These are phyloP conservation scores for Stagonosporopsis tanaceti DNA, from an alignment of 2,329 filamentous ascomycete genomes.

Conservation along the genomic window DNA sequence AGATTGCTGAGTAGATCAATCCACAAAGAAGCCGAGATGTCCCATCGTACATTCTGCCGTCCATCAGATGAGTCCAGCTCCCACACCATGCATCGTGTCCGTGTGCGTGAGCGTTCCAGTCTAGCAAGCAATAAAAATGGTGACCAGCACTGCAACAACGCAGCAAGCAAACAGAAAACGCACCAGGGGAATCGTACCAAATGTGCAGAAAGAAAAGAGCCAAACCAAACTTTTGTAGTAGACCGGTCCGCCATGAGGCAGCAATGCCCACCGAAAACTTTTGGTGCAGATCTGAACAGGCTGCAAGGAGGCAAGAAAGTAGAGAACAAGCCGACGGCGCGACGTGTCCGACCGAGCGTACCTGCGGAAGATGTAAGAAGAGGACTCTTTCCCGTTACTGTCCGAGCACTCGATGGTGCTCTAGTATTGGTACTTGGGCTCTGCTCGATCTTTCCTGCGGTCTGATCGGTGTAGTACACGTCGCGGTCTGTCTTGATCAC, in stretches of 20 bases:
- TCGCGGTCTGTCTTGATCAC: constrained; percentile 30
- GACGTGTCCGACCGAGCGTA: neutral
- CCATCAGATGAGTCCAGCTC: constrained; percentile 28
- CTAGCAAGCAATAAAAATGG: constrained; percentile 49
- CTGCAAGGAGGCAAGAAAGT: neutral
- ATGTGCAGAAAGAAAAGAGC: constrained; percentile 23
- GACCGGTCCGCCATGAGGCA: constrained; percentile 9
- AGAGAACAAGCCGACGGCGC: neutral
- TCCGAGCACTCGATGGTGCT: neutral
- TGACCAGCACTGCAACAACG: constrained; percentile 46
- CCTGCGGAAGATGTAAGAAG: neutral
- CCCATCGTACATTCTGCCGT: constrained; percentile 40
- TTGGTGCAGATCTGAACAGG: constrained; percentile 19
- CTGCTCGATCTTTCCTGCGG: constrained; percentile 19
- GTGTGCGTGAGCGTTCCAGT: constrained; percentile 49
- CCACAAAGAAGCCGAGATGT: constrained; percentile 15
- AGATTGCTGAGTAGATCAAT: constrained; percentile 27
- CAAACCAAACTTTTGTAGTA: constrained; percentile 31
- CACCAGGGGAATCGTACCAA: constrained; percentile 35
- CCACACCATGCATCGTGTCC: constrained; percentile 39
- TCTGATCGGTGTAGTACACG: constrained; percentile 30
- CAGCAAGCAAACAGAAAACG: constrained; percentile 34
- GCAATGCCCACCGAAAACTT: constrained; percentile 25
- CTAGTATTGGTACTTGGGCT: constrained; percentile 26
- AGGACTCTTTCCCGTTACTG: neutral